Percentiles rank a stretch among this genome's conserved stretches.
These are phyloP conservation scores for Cercospora beticola DNA, from an alignment of 2,329 filamentous ascomycete genomes.

Conservation along the genomic window DNA sequence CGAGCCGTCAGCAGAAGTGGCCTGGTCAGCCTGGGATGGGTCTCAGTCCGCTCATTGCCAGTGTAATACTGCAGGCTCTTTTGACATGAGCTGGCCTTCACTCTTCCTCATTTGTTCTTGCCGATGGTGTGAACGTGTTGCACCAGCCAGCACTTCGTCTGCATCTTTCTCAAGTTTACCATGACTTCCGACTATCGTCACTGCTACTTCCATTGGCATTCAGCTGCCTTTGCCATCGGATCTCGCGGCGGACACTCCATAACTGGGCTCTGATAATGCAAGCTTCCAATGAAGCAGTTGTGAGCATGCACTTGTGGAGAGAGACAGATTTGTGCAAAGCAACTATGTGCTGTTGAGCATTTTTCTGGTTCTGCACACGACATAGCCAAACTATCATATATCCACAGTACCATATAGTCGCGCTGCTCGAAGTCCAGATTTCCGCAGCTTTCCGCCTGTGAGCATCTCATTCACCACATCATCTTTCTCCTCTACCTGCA, in stretches of 20 bases:
- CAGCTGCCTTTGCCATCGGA: too few relatives aligned
- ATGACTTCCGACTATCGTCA: too few relatives aligned
- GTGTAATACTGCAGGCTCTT: too few relatives aligned
- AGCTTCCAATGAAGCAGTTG: neutral
- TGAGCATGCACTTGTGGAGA: neutral
- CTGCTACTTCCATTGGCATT: too few relatives aligned
- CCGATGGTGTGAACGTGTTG: too few relatives aligned
- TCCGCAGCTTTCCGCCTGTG: neutral
- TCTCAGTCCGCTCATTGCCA: neutral
- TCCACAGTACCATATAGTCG: neutral
- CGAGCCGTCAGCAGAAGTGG: neutral
- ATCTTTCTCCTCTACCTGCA: too few relatives aligned
- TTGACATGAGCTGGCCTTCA: too few relatives aligned
- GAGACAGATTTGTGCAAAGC: neutral
- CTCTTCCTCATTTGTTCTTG: too few relatives aligned
- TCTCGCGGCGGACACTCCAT: too few relatives aligned
- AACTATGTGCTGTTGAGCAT: neutral
- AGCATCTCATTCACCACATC: neutral
- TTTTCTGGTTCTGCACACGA: neutral
- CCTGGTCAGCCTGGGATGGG: neutral
- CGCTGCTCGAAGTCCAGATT: neutral
- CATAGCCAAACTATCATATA: neutral
- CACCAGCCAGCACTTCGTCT: too few relatives aligned
- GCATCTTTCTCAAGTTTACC: too few relatives aligned
- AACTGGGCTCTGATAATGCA: neutral